A percentile compares a stretch with the other conserved stretches of the same genome.
phyloP scores from a whole-genome alignment of 2,329 filamentous ascomycete species.

The Talaromyces rugulosus region DNA sequence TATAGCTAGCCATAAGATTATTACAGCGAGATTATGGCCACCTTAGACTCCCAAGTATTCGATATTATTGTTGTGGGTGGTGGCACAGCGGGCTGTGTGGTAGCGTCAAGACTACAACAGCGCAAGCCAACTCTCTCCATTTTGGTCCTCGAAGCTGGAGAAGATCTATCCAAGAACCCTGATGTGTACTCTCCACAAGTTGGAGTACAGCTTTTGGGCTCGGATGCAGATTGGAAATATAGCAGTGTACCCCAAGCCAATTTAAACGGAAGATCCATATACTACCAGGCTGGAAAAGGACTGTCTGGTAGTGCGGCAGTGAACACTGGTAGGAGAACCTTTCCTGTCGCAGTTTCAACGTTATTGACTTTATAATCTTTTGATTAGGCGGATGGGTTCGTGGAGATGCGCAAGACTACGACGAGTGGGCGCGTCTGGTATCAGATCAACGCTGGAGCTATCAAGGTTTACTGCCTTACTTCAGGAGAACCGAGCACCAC shows the following conservation, averaged over 20 bases:
- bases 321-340: too few relatives aligned
- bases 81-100: constrained; percentile 79
- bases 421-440: constrained; percentile 1
- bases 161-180: constrained; percentile 1
- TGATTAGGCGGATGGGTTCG: constrained; percentile 2
- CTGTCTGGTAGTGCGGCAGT: too few relatives aligned
- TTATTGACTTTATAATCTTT: background rate
- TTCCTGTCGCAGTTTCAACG: background rate
- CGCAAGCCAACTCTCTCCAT: constrained; percentile 77
- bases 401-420: constrained; percentile 5
- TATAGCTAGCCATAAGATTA: too few relatives aligned
- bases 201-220: background rate
- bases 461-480: constrained; percentile 4
- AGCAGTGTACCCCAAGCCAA: too few relatives aligned
- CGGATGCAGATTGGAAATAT: too few relatives aligned
- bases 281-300: too few relatives aligned
- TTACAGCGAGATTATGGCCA: too few relatives aligned
- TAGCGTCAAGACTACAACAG: constrained; percentile 72
- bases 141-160: constrained; percentile 77
- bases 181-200: background rate
- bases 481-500: constrained; percentile 1
- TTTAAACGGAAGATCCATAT: too few relatives aligned
- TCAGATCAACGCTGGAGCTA: constrained; percentile 4
- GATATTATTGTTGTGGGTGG: constrained; percentile 68
- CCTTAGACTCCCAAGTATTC: too few relatives aligned